Base-by-base conservation (phyloP, 768 basidiomycete genomes). In the Xerocomellus chrysenteron region DNA sequence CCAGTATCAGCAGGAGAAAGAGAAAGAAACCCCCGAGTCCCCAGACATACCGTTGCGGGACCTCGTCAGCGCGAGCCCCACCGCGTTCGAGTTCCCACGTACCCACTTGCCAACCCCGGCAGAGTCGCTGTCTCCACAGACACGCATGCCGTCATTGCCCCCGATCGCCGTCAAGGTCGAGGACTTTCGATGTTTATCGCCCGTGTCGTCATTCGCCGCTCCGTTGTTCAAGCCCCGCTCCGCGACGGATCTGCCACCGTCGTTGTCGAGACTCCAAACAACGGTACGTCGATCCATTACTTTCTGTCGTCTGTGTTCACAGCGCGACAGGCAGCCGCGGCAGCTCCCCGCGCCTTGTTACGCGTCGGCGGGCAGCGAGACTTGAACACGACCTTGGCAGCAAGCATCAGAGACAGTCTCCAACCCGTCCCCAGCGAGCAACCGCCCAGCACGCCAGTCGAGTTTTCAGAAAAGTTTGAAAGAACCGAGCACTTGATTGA, bases 21-120 rank as follows among this genome's bases (percentile, higher is more conserved):
- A 58, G 30, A 64, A 54, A 45, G 58, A 45, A 12, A 28, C 37
- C 0, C 32, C 54, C 10, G 64, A 60, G 2, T 62, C 62, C 12
- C 66, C 65, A 4, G 66, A 69, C 0, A 24, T 46, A 1, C 54
- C 58, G 4, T 28, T 51, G 2, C 44, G 11, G 36, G 43, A 47
- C 1, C 19, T 50, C 1, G 17, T 10, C 4, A 9, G 33, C 10
- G 40, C 7, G 5, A 47, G 47, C 5, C 70, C 70, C 16, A 56
- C 47, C 11, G 3, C 16, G 1, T 11, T 57, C 8, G 44, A 50
- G 0, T 52, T 54, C 52, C 56, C 66, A 42, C 59, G 56, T 1
- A 58, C 69, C 0, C 70, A 71, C 49, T 45, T 71, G 36, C 70
- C 70, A 2, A 71, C 70, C 0, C 70, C 70, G 28, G 58, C 71